Conservation (phyloP, 306 rosid genomes). For the Cicer chorassanicum region DNA sequence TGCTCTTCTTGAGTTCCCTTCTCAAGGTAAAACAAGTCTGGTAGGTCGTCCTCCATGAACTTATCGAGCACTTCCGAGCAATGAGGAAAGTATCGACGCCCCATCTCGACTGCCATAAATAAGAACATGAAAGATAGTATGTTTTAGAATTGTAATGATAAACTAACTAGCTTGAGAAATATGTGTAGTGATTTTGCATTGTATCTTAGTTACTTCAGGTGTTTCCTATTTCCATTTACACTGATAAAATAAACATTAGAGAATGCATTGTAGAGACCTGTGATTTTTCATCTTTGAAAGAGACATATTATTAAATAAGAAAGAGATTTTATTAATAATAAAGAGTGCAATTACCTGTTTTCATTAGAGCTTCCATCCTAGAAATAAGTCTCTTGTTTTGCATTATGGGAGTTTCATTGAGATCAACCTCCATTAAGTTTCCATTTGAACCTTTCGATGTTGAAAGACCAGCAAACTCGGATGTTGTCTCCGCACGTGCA, state of each 20-base stretch:
- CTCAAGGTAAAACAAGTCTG: constrained; percentile 72
- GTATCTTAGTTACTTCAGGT: too few species aligned
- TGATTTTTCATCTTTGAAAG: too few species aligned
- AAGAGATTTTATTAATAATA: neutral
- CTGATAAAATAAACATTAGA: too few species aligned
- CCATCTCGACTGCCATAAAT: constrained; percentile 69
- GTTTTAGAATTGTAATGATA: neutral
- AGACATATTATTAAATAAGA: neutral
- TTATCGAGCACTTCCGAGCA: constrained; percentile 94
- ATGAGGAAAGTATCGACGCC: constrained; percentile 85
- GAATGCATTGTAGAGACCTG: too few species aligned
- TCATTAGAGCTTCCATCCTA: constrained; percentile 68
- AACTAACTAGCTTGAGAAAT: neutral
- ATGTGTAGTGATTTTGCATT: too few species aligned
- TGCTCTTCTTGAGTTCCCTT: constrained; percentile 82
- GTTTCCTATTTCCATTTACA: too few species aligned
- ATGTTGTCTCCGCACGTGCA: constrained; percentile 71
- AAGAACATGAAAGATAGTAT: constrained; percentile 15
- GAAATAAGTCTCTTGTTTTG: constrained; percentile 70
- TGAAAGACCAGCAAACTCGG: constrained; percentile 56
- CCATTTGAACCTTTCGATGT: constrained; percentile 66
- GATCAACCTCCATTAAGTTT: constrained; percentile 76
- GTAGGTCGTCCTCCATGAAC: constrained; percentile 79
- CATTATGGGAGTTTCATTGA: constrained; percentile 77
- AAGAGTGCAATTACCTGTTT: constrained; percentile 69